A percentile compares a stretch with the other conserved stretches of the same genome.
These are phyloP conservation scores for Xerocomus brunneocitrinus DNA, from an alignment of 768 basidiomycete species.

Conservation along the genomic window DNA sequence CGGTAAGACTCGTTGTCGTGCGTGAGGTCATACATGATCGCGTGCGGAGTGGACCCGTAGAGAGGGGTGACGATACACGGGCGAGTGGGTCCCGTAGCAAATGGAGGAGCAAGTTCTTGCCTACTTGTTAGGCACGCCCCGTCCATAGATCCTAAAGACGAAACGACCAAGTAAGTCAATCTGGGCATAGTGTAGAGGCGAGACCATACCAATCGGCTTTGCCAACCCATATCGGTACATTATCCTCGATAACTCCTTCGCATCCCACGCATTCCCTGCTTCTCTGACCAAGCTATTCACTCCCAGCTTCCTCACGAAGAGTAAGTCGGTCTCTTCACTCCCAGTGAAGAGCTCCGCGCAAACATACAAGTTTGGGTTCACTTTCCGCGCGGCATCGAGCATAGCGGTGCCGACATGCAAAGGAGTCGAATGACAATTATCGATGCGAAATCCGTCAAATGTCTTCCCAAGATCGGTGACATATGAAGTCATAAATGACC, in stretches of 20 bases:
- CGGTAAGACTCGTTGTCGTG: slow-evolving; percentile 95
- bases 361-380: slow-evolving; percentile 91
- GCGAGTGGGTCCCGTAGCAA: slow-evolving; percentile 74
- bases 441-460: slow-evolving; percentile 96
- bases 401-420: slow-evolving; percentile 93
- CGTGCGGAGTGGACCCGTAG: slow-evolving; percentile 85
- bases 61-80: slow-evolving; percentile 73
- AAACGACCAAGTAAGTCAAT: neutral
- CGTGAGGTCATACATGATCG: slow-evolving; percentile 91
- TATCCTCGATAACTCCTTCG: slow-evolving; percentile 86
- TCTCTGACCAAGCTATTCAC: slow-evolving; percentile 93
- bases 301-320: slow-evolving; percentile 89
- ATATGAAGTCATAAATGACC: slow-evolving; percentile 86
- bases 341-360: slow-evolving; percentile 98
- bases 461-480: slow-evolving; percentile 72
- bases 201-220: slow-evolving; percentile 77
- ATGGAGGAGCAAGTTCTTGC: slow-evolving; percentile 77
- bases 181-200: neutral
- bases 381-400: slow-evolving; percentile 85
- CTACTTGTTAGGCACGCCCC: slow-evolving; percentile 71
- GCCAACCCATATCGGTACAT: slow-evolving; percentile 88
- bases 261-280: slow-evolving; percentile 85
- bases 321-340: slow-evolving; percentile 85
- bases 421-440: slow-evolving; percentile 98
- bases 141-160: slow-evolving; percentile 81